Conservation (phyloP, 2,329 filamentous ascomycete species). For the Cladosporium sp. region DNA sequence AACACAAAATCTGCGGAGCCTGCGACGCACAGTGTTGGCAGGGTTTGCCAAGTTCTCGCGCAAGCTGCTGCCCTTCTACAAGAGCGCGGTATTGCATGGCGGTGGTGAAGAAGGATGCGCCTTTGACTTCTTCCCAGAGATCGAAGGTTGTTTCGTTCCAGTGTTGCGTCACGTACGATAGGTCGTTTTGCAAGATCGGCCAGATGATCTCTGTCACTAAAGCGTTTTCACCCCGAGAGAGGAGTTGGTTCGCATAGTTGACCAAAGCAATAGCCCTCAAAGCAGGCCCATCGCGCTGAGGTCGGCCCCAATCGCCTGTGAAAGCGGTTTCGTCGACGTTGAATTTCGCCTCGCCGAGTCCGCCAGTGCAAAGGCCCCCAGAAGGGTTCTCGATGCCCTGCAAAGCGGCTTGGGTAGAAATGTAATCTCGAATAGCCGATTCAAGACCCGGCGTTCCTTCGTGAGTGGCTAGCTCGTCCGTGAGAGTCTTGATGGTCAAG, state of each 20-base stretch:
- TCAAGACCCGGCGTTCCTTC: constrained; percentile 50
- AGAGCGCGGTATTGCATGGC: constrained; percentile 62
- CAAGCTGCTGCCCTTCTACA: constrained; percentile 62
- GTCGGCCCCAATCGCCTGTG: constrained; percentile 61
- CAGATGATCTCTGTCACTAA: constrained; percentile 54
- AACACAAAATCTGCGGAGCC: constrained; percentile 68
- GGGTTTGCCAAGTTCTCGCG: constrained; percentile 55
- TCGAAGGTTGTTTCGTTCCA: constrained; percentile 61
- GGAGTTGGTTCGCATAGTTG: constrained; percentile 66
- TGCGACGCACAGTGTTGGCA: constrained; percentile 58
- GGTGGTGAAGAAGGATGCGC: constrained; percentile 74
- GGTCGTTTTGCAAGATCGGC: constrained; percentile 71
- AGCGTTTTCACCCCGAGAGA: constrained; percentile 32
- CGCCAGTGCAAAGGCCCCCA: constrained; percentile 48
- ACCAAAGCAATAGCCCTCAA: constrained; percentile 70
- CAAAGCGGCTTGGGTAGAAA: constrained; percentile 60
- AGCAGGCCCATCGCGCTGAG: constrained; percentile 74
- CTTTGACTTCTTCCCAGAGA: constrained; percentile 76
- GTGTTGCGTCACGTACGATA: constrained; percentile 69
- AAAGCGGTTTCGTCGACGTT: constrained; percentile 55
- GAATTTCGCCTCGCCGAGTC: constrained; percentile 70
- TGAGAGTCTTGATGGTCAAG: constrained; percentile 62
- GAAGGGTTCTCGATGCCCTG: constrained; percentile 67
- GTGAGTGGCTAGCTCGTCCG: too few species aligned
- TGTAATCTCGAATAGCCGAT: constrained; percentile 60